phyloP scores from a whole-genome alignment of 2,329 filamentous ascomycete species.

The Talaromyces sp. region DNA sequence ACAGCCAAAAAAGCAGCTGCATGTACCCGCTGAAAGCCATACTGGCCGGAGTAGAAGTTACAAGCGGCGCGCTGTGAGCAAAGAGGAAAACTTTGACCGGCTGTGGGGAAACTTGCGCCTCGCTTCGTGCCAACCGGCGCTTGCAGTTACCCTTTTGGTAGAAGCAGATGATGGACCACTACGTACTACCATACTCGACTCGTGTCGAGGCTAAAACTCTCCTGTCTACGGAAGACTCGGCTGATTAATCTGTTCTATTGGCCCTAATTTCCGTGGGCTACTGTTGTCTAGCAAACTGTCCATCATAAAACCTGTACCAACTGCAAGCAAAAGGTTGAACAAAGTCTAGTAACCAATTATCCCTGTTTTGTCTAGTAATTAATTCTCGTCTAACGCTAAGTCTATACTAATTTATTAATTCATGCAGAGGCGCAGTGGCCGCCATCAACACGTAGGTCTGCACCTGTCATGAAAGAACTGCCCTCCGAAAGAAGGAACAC shows the following conservation, averaged over 20 bases:
- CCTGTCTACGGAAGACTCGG: neutral
- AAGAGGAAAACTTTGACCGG: neutral
- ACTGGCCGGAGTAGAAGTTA: neutral
- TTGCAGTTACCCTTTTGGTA: neutral
- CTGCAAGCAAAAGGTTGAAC: neutral
- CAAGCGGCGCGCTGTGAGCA: neutral
- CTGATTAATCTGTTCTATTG: neutral
- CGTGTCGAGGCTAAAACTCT: neutral
- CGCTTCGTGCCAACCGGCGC: neutral
- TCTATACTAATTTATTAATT: neutral
- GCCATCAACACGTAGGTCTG: conserved; percentile 33
- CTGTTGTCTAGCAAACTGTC: neutral
- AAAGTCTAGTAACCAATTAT: neutral
- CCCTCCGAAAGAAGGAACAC: conserved; percentile 33
- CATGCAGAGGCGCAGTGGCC: conserved; percentile 32
- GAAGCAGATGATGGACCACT: neutral
- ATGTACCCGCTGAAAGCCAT: too few species aligned
- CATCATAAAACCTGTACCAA: neutral
- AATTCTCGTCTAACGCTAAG: neutral
- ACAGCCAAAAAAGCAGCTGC: too few species aligned
- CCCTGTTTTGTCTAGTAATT: neutral
- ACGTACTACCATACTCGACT: neutral
- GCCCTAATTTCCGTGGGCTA: too few species aligned
- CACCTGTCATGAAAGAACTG: conserved; percentile 35
- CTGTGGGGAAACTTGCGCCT: neutral